Conservation (phyloP, 371 early-diverging fungal species). For the Mucor saturninus region DNA sequence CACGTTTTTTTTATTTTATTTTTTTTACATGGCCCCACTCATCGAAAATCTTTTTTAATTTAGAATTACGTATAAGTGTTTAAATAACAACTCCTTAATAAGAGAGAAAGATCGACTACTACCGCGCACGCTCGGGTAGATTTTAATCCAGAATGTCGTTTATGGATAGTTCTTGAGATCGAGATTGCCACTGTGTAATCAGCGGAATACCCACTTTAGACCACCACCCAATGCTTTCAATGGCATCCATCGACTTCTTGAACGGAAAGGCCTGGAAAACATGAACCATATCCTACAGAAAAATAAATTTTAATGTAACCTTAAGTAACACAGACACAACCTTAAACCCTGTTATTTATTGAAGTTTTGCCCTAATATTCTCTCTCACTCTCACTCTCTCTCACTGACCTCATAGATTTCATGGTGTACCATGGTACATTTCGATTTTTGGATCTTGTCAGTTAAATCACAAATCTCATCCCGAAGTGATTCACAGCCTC, state of each 20-base stretch:
- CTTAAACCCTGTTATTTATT: too few relatives aligned
- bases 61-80: constrained; percentile 1
- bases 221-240: constrained; percentile 52
- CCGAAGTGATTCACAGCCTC: constrained; percentile 61
- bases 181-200: constrained; percentile 30
- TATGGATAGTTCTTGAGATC: neutral
- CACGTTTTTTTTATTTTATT: constrained; percentile 1
- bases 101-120: neutral
- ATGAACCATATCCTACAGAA: constrained; percentile 55
- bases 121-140: neutral
- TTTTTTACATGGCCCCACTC: neutral
- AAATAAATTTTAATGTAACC: constrained; percentile 2
- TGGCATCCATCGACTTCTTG: constrained; percentile 48
- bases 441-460: constrained; percentile 29
- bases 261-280: constrained; percentile 64
- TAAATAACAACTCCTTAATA: neutral
- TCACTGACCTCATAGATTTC: constrained; percentile 42
- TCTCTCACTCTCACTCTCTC: too few relatives aligned
- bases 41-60: constrained; percentile 2
- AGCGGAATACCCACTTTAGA: constrained; percentile 32
- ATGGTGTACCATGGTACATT: constrained; percentile 38
- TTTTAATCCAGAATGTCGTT: constrained; percentile 2
- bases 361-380: neutral
- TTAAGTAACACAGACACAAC: too few relatives aligned
- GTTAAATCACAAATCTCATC: constrained; percentile 56